Conservation (phyloP, 805 yeast genomes). For the Spathaspora arborariae region DNA sequence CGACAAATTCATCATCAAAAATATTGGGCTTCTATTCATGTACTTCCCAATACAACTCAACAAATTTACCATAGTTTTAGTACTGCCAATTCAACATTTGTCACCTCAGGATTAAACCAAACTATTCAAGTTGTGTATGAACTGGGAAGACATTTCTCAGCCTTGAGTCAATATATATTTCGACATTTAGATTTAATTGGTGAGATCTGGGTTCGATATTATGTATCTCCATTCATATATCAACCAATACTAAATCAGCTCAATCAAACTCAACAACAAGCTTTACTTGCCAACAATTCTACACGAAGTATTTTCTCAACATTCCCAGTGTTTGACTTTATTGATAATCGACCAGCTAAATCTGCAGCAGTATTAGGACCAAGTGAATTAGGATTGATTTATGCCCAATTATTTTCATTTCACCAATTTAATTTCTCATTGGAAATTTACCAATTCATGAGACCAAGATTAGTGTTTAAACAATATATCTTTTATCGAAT, state of each 20-base stretch:
- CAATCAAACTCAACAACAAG: constrained; percentile 11
- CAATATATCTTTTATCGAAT: constrained; percentile 25
- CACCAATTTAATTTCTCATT: constrained; percentile 32
- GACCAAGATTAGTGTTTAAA: constrained; percentile 17
- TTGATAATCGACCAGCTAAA: constrained; percentile 18
- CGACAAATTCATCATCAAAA: constrained; percentile 23
- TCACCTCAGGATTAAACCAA: constrained; percentile 13
- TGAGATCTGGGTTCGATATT: constrained; percentile 19
- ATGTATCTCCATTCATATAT: constrained; percentile 17
- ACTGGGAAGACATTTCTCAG: constrained; percentile 28
- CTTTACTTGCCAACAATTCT: constrained; percentile 12
- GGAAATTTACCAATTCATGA: constrained; percentile 19
- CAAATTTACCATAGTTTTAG: constrained; percentile 13
- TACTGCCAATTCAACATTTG: constrained; percentile 4
- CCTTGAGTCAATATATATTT: constrained; percentile 26
- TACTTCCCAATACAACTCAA: constrained; percentile 23
- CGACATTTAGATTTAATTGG: constrained; percentile 16
- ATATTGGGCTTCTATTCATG: constrained; percentile 28
- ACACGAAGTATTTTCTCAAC: constrained; percentile 15
- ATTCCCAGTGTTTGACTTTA: constrained; percentile 19
- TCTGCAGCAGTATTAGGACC: constrained; percentile 27
- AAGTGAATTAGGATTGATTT: constrained; percentile 29
- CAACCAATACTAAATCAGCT: constrained; percentile 14
- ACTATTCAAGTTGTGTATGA: constrained; percentile 20
- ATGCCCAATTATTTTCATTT: constrained; percentile 29